phyloP scores from a whole-genome alignment of 805 yeast species.

The Suhomyces sp. region DNA sequence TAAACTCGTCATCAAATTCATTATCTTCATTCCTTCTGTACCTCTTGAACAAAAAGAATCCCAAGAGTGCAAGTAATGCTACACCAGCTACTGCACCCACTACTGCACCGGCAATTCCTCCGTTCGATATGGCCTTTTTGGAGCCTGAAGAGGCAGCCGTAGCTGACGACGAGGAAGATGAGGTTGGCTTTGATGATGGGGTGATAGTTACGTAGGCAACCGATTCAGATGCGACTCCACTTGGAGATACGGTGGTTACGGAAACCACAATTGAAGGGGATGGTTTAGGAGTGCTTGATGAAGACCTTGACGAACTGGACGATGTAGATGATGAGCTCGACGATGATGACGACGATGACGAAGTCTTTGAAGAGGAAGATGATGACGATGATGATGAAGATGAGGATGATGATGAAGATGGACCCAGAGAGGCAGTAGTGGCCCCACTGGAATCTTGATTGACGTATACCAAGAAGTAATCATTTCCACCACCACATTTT shows the following conservation, averaged over 20 bases:
- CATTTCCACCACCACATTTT: conserved; percentile 52
- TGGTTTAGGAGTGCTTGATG: conserved; percentile 11
- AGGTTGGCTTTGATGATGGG: conserved; percentile 5
- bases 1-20: conserved; percentile 35
- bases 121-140: conserved; percentile 29
- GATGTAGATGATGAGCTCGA: conserved; percentile 8
- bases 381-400: conserved; percentile 9
- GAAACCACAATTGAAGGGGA: conserved; percentile 10
- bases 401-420: conserved; percentile 7
- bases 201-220: conserved; percentile 22
- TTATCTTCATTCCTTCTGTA: conserved; percentile 12
- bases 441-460: conserved; percentile 22
- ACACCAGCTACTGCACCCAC: conserved; percentile 43
- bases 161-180: conserved; percentile 5
- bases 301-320: conserved; percentile 8
- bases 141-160: conserved; percentile 8
- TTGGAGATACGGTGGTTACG: conserved; percentile 8
- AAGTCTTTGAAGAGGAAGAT: conserved; percentile 10
- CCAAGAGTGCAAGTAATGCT: conserved; percentile 23
- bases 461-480: conserved; percentile 44
- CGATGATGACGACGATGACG: conserved; percentile 11
- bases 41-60: conserved; percentile 16
- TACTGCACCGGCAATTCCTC: conserved; percentile 44
- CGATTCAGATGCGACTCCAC: conserved; percentile 14
- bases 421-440: conserved; percentile 5